Evolutionary conservation across 1,284 basidiomycete species (phyloP), one percentile per base, ranked within the genome.

Genomic region (Puccinia novopanici): DNA sequence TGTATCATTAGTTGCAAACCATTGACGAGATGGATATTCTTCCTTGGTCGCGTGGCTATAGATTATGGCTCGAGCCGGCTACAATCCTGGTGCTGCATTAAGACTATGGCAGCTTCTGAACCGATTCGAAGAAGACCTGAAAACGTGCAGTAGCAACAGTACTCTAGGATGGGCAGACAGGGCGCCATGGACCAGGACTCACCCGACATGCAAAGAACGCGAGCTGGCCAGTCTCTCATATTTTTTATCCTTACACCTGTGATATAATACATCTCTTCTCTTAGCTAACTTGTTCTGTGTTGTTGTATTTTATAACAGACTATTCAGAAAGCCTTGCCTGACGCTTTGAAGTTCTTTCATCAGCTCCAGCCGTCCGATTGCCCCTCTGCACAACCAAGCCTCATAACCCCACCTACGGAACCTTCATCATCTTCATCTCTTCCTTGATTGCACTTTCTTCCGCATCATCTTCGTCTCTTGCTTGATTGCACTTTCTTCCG

Each of bases 61-160:
- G 84, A 84, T 87, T 77, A 87, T 88, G 87, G 86, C 87, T 4
- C 83, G 84, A 48, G 87, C 87, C 12, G 87, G 87, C n/a, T 89
- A 88, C 81, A 86, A 89, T 82, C 88, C 88, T 9, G 84, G 87
- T 5, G 86, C 85, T 0, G 87, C 87, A 30, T 75, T 87, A 13
- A 86, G 87, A 74, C 83, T 89, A 22, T 89, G 88, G 88, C 86
- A 87, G 63, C 84, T 88, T 6, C 86, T 89, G 85, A 84, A 85
- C 19, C 86, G 86, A 57, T 86, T 88, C 24, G 87, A 88, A 83
- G 84, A 84, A 37, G 87, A 88, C 82, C 77, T 61, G 34, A 15
- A 86, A 86, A 34, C 42, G 0, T 30, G 48, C 27, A 0, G 84
- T 82, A 1, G 84, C 83, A 0, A 72, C 82, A 9, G 86, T 86